Evolutionary conservation across 352 stramenopile genomes (phyloP), one percentile per base, ranked within the genome.

Genomic region (Elongisporangium senticosum): DNA sequence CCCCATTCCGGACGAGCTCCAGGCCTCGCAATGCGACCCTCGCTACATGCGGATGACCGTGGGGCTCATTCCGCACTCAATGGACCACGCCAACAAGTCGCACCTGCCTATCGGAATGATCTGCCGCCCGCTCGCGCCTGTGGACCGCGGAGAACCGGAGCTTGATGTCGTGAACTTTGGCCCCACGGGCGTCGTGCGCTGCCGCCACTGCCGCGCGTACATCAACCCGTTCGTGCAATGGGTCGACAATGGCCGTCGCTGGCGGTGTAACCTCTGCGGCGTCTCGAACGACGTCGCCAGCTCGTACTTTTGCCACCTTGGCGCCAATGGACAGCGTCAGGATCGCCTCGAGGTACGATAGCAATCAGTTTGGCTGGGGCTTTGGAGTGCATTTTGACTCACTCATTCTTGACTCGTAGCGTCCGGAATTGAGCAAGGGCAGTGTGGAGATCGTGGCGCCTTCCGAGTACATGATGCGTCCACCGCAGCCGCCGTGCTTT

Each of bases 231-330:
- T 95, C 59, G 86, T 93, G 11, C 74, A 89, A 61, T 96, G 87
- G 83, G 83, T 94, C n/a, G 83, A 96, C 71, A 93, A 92, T 60
- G 87, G 84, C 15, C 80, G 83, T 22, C 74, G 80, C 33, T 97
- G 85, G 85, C 81, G 84, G 14, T 97, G 89, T 74, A 96, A 96
- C 64, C 58, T 97, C 0, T 97, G 89, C 67, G 86, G 86, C 28
- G 75, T 93, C n/a, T 82, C 84, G 14, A 96, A 95, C 55, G 80
- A 96, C 53, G 93, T 97, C 33, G 85, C 96, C 13, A 92, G 92
- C 54, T 93, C 93, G 8, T 99, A 99, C 77, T 99, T 99, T 71
- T 99, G 94, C 69, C 96, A 99, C 67, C 76, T 99, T 52, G 96
- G 98, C 55, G 84, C 94, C 39, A 89, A 97, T 59, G 96, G 98